Evolutionary conservation across 176 grass and related monocot species (phyloP).

Genomic region (Carex parvula): DNA sequence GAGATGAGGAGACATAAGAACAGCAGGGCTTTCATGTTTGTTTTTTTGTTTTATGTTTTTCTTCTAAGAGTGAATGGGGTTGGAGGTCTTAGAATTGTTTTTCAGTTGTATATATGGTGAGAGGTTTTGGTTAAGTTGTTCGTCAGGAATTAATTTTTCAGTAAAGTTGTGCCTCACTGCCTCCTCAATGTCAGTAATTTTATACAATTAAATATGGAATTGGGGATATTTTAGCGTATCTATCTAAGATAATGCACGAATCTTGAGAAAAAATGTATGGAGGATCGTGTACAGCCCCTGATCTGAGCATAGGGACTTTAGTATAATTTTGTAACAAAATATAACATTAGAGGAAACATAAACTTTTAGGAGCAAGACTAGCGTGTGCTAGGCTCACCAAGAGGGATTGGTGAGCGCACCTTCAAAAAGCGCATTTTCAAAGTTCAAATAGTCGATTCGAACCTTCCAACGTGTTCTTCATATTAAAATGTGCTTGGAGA

Average conservation of each 20-base stretch:
- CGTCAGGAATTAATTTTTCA: not conserved
- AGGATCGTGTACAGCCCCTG: not conserved
- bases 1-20: slow-evolving; percentile 16
- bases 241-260: not conserved
- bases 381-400: too few species aligned
- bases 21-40: slow-evolving; percentile 7
- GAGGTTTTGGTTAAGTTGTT: slow-evolving; percentile 1
- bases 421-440: too few species aligned
- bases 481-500: too few species aligned
- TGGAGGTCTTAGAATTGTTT: not conserved
- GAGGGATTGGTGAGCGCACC: too few species aligned
- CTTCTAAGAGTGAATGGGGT: not conserved
- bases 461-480: too few species aligned
- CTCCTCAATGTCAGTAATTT: not conserved
- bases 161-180: not conserved
- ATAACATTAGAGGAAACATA: too few species aligned
- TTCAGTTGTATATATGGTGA: not conserved
- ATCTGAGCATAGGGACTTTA: not conserved
- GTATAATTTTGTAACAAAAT: too few species aligned
- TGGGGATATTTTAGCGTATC: not conserved
- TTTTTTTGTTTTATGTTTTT: not conserved
- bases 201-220: not conserved
- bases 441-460: too few species aligned
- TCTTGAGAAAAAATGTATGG: not conserved
- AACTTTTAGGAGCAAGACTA: too few species aligned